Conservation (phyloP, 345 rosid species). For the Kernera saxatilis region DNA sequence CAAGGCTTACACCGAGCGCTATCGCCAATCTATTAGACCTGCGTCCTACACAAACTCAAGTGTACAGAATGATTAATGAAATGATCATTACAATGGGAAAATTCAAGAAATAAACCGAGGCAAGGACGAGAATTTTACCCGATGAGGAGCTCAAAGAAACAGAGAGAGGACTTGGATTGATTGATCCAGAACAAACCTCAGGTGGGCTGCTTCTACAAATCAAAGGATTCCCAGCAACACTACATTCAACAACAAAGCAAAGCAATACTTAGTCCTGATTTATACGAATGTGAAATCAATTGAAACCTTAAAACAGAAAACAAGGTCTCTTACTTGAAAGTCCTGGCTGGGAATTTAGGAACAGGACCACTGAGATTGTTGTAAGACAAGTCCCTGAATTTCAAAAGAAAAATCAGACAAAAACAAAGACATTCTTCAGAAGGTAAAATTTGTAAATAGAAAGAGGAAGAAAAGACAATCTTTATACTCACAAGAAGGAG, state of each 20-base stretch:
- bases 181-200: conserved; percentile 60
- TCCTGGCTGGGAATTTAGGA: conserved; percentile 78
- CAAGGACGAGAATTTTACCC: conserved; percentile 8
- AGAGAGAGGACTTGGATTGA: conserved; percentile 45
- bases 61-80: conserved; percentile 11
- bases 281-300: not conserved
- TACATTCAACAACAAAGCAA: conserved; percentile 32
- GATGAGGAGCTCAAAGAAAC: conserved; percentile 51
- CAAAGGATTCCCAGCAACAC: conserved; percentile 79
- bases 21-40: conserved; percentile 60
- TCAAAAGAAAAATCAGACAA: not conserved
- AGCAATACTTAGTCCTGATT: conserved; percentile 1
- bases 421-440: not conserved
- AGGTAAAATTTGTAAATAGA: not conserved
- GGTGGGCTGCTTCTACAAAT: conserved; percentile 57
- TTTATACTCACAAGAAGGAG: conserved; percentile 81
- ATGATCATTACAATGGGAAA: conserved; percentile 6
- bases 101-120: conserved; percentile 27
- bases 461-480: conserved; percentile 14
- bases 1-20: conserved; percentile 60
- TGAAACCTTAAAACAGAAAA: not conserved
- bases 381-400: conserved; percentile 82
- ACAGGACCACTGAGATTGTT: conserved; percentile 88
- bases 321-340: conserved; percentile 60
- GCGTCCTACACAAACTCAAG: conserved; percentile 24